Evolutionary conservation across 495 filamentous ascomycete species (phyloP), one percentile per base, ranked within the genome.

Genomic region (Jackrogersella multiformis): DNA sequence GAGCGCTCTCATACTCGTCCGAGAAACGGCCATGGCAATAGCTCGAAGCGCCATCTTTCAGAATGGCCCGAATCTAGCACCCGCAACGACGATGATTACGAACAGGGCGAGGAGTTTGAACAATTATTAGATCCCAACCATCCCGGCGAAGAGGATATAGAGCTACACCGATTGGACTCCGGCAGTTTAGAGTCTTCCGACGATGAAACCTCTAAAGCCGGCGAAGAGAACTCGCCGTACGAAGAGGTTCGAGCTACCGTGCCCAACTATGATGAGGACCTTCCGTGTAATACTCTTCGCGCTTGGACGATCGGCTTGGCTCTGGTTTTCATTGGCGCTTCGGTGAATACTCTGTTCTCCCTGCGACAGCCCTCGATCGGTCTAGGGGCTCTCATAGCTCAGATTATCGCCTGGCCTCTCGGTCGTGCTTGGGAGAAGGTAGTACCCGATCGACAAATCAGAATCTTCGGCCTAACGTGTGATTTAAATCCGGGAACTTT

Each of bases 301-400:
- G 89, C 89, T 32, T 93, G 90, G 90, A 71, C 82, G 2, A 88
- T 93, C 58, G 90, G 90, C 3, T 69, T 93, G 64, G 38, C 87
- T 3, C 79, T 92, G 16, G 84, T 89, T 7, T 82, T 89, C 3
- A 77, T 92, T 34, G 89, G 86, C 12, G 88, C 89, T 7, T 85
- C 81, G 0, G 79, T 90, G 76, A 92, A 93, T 76, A 87, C 86
- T 53, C 77, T 92, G 18, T 92, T 92, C 78, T 89, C 86, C 44
- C 76, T 92, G 71, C 85, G 89, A 68, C 81, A 85, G 64, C 89
- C 79, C 0, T 86, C 86, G 44, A 90, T 92, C 61, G 85, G 83
- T 15, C 83, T 92, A 54, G 88, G 86, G 36, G 78, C 89, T 15
- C 79, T 92, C 45, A 86, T 90, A 9, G 88, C 88, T 12, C 90